Conservation (phyloP, 805 yeast species). For the Saccharomyces cerevisiae region DNA sequence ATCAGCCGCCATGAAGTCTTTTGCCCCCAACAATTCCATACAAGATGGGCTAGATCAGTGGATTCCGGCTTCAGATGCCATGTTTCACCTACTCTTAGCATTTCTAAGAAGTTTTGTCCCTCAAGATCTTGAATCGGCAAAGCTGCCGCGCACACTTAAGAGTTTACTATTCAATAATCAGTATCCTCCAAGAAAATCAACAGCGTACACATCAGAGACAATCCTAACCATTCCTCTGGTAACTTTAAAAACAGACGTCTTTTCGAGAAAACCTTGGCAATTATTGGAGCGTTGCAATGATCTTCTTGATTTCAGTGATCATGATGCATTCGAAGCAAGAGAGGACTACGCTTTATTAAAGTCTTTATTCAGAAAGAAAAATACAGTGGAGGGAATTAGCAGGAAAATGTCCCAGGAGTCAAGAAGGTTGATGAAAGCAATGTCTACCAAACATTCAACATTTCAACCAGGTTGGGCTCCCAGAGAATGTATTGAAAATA, state of each 20-base stretch:
- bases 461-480: conserved; percentile 37
- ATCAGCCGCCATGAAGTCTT: conserved; percentile 6
- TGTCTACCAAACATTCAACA: conserved; percentile 34
- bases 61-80: conserved; percentile 77
- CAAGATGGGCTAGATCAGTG: conserved; percentile 67
- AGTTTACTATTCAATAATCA: conserved; percentile 53
- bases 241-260: conserved; percentile 40
- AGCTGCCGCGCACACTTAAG: conserved; percentile 59
- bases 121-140: conserved; percentile 43
- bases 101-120: conserved; percentile 74
- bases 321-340: conserved; percentile 59
- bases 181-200: conserved; percentile 62
- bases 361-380: conserved; percentile 54
- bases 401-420: conserved; percentile 69
- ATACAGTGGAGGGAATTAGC: conserved; percentile 45
- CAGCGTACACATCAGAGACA: conserved; percentile 33
- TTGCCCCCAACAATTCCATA: conserved; percentile 34
- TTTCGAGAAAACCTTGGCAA: conserved; percentile 46
- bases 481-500: conserved; percentile 20
- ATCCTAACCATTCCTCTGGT: conserved; percentile 56
- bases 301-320: conserved; percentile 59
- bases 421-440: conserved; percentile 40
- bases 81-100: conserved; percentile 70
- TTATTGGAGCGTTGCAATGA: conserved; percentile 50
- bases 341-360: conserved; percentile 73